Conservation (phyloP, 2,329 filamentous ascomycete genomes). For the Aureobasidium sp. region DNA sequence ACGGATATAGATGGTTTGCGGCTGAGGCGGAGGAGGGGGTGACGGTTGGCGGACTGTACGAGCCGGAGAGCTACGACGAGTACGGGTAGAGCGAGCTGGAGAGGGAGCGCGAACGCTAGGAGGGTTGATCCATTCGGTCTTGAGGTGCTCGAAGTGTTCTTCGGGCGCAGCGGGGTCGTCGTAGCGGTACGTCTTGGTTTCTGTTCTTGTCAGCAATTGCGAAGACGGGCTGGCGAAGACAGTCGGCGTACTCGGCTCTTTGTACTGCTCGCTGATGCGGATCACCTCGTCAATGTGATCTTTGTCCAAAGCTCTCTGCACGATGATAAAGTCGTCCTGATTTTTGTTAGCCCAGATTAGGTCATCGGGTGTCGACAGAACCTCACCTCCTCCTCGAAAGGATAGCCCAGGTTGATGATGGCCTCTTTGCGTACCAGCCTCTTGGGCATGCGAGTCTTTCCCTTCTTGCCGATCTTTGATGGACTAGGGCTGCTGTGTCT, state of each 20-base stretch:
- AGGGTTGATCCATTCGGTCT: constrained; percentile 35
- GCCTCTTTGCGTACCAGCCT: constrained; percentile 73
- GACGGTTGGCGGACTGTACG: constrained; percentile 21
- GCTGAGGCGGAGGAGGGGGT: constrained; percentile 11
- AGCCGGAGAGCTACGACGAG: constrained; percentile 21
- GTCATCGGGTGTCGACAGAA: neutral
- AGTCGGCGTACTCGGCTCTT: constrained; percentile 35
- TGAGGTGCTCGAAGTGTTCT: constrained; percentile 29
- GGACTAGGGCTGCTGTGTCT: constrained; percentile 26
- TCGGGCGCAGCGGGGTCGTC: constrained; percentile 25
- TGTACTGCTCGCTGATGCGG: constrained; percentile 70
- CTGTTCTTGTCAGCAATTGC: constrained; percentile 20
- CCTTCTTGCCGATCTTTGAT: constrained; percentile 49
- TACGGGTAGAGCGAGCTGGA: constrained; percentile 23
- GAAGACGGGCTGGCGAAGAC: neutral
- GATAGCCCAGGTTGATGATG: constrained; percentile 77
- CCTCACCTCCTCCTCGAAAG: constrained; percentile 76
- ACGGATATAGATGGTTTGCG: constrained; percentile 19
- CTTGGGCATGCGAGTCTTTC: constrained; percentile 81
- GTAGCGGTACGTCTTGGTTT: constrained; percentile 31
- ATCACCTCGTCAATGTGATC: constrained; percentile 89
- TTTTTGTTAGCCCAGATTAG: neutral
- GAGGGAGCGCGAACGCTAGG: constrained; percentile 26
- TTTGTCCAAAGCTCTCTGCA: constrained; percentile 78
- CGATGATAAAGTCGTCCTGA: constrained; percentile 71